phyloP scores from a whole-genome alignment of 495 filamentous ascomycete genomes.

The Penicillium manginii region DNA sequence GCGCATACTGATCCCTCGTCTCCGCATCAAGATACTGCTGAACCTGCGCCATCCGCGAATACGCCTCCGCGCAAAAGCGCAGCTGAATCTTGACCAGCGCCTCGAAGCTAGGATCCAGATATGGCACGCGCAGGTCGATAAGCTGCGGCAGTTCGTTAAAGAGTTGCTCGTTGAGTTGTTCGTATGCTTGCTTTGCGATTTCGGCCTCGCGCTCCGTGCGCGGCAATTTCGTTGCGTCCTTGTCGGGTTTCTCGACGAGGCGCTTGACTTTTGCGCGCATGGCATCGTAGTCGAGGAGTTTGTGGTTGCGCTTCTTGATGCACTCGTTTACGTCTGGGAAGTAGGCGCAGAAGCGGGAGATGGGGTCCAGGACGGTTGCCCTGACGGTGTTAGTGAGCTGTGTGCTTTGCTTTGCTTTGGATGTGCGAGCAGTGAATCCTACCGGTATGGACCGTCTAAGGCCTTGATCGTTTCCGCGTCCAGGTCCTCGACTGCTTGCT shows the following conservation, averaged over 20 bases:
- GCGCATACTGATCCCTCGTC: slow-evolving; percentile 93
- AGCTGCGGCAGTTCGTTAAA: slow-evolving; percentile 93
- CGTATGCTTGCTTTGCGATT: slow-evolving; percentile 90
- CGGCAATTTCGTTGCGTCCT: slow-evolving; percentile 93
- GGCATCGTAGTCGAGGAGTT: slow-evolving; percentile 95
- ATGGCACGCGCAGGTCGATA: slow-evolving; percentile 95
- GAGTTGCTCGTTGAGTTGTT: slow-evolving; percentile 93
- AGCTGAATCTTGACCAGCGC: slow-evolving; percentile 98
- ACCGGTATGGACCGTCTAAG: slow-evolving; percentile 94
- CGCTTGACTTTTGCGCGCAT: slow-evolving; percentile 96
- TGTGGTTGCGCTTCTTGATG: slow-evolving; percentile 98
- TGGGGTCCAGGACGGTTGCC: slow-evolving; percentile 92
- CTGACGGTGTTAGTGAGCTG: slow-evolving; percentile 46
- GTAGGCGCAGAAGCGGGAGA: slow-evolving; percentile 93
- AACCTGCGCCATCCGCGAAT: slow-evolving; percentile 96
- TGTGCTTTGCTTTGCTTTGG: too few species aligned
- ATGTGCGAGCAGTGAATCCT: slow-evolving; percentile 12
- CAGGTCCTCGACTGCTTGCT: slow-evolving; percentile 95
- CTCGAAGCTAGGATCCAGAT: slow-evolving; percentile 95
- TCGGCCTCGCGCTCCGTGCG: slow-evolving; percentile 93
- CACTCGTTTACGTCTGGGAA: slow-evolving; percentile 99
- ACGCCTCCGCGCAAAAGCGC: slow-evolving; percentile 96
- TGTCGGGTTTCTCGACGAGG: slow-evolving; percentile 96
- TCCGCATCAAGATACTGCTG: slow-evolving; percentile 98
- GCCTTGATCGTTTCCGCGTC: slow-evolving; percentile 99